Evolutionary conservation across 305 asterid species (phyloP), one percentile per base, ranked within the genome.

Genomic region (Fraxinus platypoda): DNA sequence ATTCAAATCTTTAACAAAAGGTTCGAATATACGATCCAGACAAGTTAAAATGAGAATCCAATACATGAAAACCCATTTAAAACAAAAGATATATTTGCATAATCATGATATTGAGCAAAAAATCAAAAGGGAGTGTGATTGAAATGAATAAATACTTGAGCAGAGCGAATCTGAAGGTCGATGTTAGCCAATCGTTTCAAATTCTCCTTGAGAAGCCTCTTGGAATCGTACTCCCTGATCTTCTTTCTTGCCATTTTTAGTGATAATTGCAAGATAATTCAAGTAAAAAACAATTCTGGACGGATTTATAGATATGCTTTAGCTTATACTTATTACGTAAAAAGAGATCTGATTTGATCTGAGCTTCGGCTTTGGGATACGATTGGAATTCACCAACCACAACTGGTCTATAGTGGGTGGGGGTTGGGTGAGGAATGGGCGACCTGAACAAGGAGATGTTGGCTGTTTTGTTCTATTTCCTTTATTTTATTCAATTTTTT

Each of bases 181-280:
- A 90, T 78, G 8, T 87, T 91, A 81, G 90, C 41, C 28, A 92
- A 87, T 80, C 91, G 85, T 81, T 92, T 92, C 88, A 92, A 85
- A 74, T 92, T 89, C 88, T 91, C 88, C 77, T 89, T 90, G 37
- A 92, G 93, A 83, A 92, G 92, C 86, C 94, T 92, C 87, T 92
- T 92, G 26, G 97, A 92, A 85, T 89, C 93, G 82, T 89, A 91
- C 90, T 92, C 97, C 81, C 94, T 92, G 89, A 92, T 91, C 92
- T 92, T 91, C 93, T 92, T 92, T 76, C 97, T 91, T 43, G 94
- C 94, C 93, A 92, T 92, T 76, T 66, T 33, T 35, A 30, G 21
- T 62, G 11, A 4, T 11, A 38, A 59, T 72, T 57, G 1, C 52
- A 43, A 68, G 38, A 7, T 72, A 74, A 80, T 49, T 33, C 46